A percentile compares a stretch with the other conserved stretches of the same genome.
phyloP scores from a whole-genome alignment of 495 filamentous ascomycete species.

The Annulohypoxylon bovei region DNA sequence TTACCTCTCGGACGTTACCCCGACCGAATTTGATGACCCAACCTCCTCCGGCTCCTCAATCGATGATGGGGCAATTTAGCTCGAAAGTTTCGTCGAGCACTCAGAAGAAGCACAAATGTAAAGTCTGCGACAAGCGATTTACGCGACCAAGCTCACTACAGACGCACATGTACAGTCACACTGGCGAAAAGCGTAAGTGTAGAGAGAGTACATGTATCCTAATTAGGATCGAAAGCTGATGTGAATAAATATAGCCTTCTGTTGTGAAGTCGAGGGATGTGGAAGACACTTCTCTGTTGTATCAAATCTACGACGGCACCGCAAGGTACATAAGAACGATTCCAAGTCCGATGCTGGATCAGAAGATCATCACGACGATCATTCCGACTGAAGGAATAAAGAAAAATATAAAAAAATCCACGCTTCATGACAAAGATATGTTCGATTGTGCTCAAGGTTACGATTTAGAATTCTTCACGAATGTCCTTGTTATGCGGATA shows the following conservation, averaged over 20 bases:
- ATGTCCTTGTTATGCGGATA: constrained; percentile 40
- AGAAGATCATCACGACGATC: constrained; percentile 61
- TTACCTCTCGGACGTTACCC: constrained; percentile 81
- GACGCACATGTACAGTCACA: constrained; percentile 99
- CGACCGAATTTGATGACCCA: constrained; percentile 75
- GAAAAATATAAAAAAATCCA: constrained; percentile 28
- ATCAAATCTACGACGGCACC: constrained; percentile 92
- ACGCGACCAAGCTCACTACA: constrained; percentile 95
- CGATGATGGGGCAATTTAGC: constrained; percentile 99
- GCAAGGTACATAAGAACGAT: constrained; percentile 95
- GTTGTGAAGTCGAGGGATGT: constrained; percentile 93
- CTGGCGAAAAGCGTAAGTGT: constrained; percentile 96
- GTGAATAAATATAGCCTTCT: constrained; percentile 71
- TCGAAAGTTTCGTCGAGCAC: constrained; percentile 95
- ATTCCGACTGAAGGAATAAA: constrained; percentile 52
- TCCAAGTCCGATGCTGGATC: constrained; percentile 62
- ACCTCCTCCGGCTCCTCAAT: constrained; percentile 84
- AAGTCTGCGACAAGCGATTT: constrained; percentile 99
- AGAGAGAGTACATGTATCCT: background rate
- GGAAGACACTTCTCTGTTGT: constrained; percentile 98
- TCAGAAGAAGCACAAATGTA: constrained; percentile 99
- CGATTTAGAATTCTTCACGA: constrained; percentile 40
- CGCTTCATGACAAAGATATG: constrained; percentile 36
- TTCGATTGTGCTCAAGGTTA: constrained; percentile 38
- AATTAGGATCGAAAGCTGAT: constrained; percentile 48